Base-by-base conservation (phyloP, 208 protist genomes). In the Trypanosoma congolense region DNA sequence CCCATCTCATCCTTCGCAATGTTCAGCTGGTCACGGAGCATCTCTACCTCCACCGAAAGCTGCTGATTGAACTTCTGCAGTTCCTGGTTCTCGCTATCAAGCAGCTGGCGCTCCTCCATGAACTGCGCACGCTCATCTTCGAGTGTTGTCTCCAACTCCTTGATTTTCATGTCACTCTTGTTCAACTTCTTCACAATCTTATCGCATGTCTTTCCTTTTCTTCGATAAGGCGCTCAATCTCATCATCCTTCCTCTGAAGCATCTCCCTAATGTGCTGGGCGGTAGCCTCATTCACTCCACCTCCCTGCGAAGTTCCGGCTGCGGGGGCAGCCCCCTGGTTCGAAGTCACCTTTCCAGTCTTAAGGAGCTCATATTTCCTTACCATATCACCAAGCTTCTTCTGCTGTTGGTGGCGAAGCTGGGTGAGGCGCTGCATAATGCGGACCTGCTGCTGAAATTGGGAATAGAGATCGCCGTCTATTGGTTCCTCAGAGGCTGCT, bases 171-270 rank as follows among this genome's bases (percentile, higher is more conserved):
- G 49, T 86, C 79, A 16, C 70, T 77, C 70, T 93, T 95, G 75
- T 95, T 95, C 46, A 95, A 75, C 59, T 90, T 90, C 73, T 84
- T 87, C 9, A 95, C 89, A 22, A 95, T 75, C 58, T 92, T 95
- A 61, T 95, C 89, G 51, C 79, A 89, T 22, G 70, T 77, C 56
- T 79, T 57, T 92, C 83, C 75, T 84, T 87, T 55, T 93, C 85
- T 14, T 56, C 51, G 28, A 67, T 77, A 30, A 93, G 49, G 30
- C 54, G 57, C 57, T 95, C 89, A 51, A 92, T 57, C 56, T 91
- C 83, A 33, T 93, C 79, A 55, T 92, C 89, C 60, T 95, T 95
- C 45, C 63, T 62, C 72, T 86, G 77, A 25, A 95, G 73, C 36
- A 90, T 68, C 44, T 90, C 81, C 53, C 70, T 76, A 33, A 95